Evolutionary conservation across 768 basidiomycete genomes (phyloP).

Genomic region (Rhodosporidiobolus sp.): DNA sequence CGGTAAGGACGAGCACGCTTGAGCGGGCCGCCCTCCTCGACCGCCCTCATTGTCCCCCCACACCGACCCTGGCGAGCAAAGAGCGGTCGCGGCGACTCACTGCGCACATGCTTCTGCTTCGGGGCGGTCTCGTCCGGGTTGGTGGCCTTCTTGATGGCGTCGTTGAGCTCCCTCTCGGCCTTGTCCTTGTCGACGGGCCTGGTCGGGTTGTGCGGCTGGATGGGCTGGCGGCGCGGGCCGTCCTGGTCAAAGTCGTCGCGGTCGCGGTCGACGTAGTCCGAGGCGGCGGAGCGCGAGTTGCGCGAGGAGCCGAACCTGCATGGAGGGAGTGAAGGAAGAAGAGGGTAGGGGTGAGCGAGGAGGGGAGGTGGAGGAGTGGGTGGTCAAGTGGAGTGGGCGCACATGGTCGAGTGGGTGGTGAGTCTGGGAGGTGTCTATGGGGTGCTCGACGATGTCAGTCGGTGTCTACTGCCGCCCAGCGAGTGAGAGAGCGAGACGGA

Average conservation of each 20-base stretch:
- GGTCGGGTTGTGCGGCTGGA: conserved; percentile 61
- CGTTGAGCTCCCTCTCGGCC: conserved; percentile 85
- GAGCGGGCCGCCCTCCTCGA: too few species aligned
- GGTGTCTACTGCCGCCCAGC: too few species aligned
- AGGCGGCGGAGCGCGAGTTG: conserved; percentile 10
- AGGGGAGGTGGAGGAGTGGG: neutral
- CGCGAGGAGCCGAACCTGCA: conserved; percentile 28
- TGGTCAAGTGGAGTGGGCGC: too few species aligned
- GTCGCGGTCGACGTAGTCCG: conserved; percentile 36
- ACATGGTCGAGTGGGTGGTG: too few species aligned
- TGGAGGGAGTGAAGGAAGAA: neutral
- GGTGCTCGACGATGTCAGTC: too few species aligned
- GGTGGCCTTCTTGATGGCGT: conserved; percentile 98
- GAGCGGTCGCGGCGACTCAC: conserved; percentile 56
- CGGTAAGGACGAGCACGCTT: neutral
- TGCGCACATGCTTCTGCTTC: conserved; percentile 98
- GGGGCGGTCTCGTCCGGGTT: conserved; percentile 92
- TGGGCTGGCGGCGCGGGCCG: conserved; percentile 6
- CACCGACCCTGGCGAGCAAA: neutral
- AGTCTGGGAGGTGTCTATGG: too few species aligned
- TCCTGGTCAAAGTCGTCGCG: conserved; percentile 9
- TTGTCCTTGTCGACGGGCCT: conserved; percentile 98
- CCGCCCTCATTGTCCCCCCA: neutral
- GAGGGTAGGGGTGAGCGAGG: neutral
- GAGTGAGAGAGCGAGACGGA: too few species aligned